Evolutionary conservation across 2,329 filamentous ascomycete species (phyloP), one percentile per base, ranked within the genome.

Genomic region (Beauveria medogensis): DNA sequence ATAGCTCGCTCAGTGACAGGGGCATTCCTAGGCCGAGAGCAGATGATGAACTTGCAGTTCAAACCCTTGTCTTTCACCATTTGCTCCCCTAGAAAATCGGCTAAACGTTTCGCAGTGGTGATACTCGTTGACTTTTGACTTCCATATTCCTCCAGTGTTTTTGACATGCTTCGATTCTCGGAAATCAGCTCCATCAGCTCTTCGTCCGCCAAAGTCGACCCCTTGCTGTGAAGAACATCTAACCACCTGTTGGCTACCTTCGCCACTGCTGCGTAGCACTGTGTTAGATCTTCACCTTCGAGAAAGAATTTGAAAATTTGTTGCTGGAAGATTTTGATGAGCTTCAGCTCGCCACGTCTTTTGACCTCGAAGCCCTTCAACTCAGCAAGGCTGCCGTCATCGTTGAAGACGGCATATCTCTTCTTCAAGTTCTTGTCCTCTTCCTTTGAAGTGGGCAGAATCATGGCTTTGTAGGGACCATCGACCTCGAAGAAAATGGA

Each of bases 391-490:
- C 88, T 96, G 44, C 95, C 94, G 69, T 99, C 94, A 64, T 97
- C 90, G 69, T 99, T 99, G 83, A 99, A 99, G 4, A 99, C 94
- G 46, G 95, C 94, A 72, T 99, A 99, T 70, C 94, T 87, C 77
- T 99, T 99, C 79, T 99, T 99, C 82, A 99, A 80, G 74, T 99
- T 99, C 80, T 97, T 99, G 78, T 97, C 93, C 74, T 97, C 94
- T 72, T 99, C 94, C 72, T 99, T 97, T 0, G 93, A 97, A 0
- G 94, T 97, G 2, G 94, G 94, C 64, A 99, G 75, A 63, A 99
- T 87, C 94, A 99, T 99, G 64, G 94, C 94, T 72, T 85, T 92
- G 80, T 99, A 99, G 0, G 94, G 94, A 5, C 94, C 94, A 69
- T 99, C 94, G 54, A 99, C 94, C 74, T 99, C 94, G 77, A 99